Base-by-base conservation (phyloP, 805 yeast species). In the Isabelozyma heimii region DNA sequence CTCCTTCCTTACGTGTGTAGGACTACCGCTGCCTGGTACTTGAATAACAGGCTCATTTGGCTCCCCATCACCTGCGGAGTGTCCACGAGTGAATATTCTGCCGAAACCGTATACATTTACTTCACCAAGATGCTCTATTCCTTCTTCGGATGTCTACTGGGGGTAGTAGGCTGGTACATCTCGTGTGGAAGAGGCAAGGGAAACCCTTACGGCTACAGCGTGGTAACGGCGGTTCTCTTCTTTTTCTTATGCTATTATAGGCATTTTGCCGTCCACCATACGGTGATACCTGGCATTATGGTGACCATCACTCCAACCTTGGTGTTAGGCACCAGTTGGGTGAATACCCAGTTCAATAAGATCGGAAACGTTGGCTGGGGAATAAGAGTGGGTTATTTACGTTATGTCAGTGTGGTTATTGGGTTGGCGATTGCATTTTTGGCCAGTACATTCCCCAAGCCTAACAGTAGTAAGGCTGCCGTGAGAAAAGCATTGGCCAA, bases 321-420 rank as follows among this genome's bases (percentile, higher is more conserved):
- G 48, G 72, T 68, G 1, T 42, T 66, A 39, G 70, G 72, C 9
- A 67, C 72, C 0, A 63, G 70, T 47, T 68, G 70, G 67, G 56
- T 55, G 9, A 70, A 68, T 53, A 55, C 52, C 3, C 47, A 56
- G 38, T 52, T 50, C 30, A 45, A 44, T 40, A 35, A 44, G 5
- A 24, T 51, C 8, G 62, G 61, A 8, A 56, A 64, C 51, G 53
- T 67, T 15, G 70, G 72, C 1, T 45, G 40, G 12, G 74, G 74
- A 3, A 60, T 55, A 44, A 47, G 48, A 30, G 69, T 64, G 0
- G 72, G 70, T 0, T 58, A 52, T 15, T 48, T 48, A 1, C 54
- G 74, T 43, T 66, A 61, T 46, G 48, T 67, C n/a, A 49, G 62
- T 38, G 70, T 66, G 12, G 39, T 59, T 8, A 52, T 64, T 20